phyloP scores from a whole-genome alignment of 257 asterid genomes.

The Ilex asprella region DNA sequence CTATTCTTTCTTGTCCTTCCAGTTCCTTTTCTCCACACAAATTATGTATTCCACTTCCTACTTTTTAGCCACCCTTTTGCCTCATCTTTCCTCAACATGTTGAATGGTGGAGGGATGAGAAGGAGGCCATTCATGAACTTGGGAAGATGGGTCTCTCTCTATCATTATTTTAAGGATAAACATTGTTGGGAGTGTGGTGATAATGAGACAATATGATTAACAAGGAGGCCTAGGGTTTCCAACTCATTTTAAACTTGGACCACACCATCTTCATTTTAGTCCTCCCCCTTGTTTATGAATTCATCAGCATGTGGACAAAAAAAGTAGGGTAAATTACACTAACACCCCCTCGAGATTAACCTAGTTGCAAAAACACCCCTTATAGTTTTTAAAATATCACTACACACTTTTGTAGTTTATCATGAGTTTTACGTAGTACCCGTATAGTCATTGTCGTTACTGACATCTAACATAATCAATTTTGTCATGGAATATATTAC shows the following conservation, averaged over 20 bases:
- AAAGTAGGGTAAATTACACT: too few relatives aligned
- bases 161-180: conserved; percentile 21
- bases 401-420: neutral
- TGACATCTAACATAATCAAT: too few relatives aligned
- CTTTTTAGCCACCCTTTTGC: conserved; percentile 45
- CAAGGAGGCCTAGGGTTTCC: conserved; percentile 16
- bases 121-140: conserved; percentile 30
- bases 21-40: conserved; percentile 7
- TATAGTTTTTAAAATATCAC: too few relatives aligned
- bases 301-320: neutral
- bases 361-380: too few relatives aligned
- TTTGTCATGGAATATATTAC: too few relatives aligned
- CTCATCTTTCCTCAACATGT: conserved; percentile 52
- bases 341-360: too few relatives aligned
- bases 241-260: conserved; percentile 9
- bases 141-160: conserved; percentile 11
- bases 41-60: conserved; percentile 13
- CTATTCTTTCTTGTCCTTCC: conserved; percentile 7
- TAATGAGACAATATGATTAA: conserved; percentile 37
- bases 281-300: neutral
- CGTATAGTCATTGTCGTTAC: too few relatives aligned
- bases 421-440: neutral
- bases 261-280: conserved; percentile 11
- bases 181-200: conserved; percentile 24
- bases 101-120: conserved; percentile 26